These are phyloP conservation scores for Metarhizium robertsii DNA, from an alignment of 2,329 filamentous ascomycete genomes.

Conservation along the genomic window DNA sequence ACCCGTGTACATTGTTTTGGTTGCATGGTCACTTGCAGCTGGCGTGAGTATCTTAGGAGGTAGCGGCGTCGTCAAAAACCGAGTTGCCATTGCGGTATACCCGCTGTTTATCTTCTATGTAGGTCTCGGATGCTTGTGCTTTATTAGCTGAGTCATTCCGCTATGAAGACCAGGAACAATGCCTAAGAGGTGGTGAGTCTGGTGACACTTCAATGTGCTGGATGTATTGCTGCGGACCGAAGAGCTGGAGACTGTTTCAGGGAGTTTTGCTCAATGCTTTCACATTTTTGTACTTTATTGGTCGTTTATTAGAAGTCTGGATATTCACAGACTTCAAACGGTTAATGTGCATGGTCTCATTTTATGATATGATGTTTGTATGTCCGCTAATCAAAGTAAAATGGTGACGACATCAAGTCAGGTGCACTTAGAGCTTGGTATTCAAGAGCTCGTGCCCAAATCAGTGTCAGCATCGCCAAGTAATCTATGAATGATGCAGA, in stretches of 20 bases:
- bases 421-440: neutral
- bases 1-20: slow-evolving; percentile 80
- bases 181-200: neutral
- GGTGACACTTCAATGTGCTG: neutral
- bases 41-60: slow-evolving; percentile 94
- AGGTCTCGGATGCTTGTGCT: slow-evolving; percentile 86
- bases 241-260: neutral
- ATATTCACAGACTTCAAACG: neutral
- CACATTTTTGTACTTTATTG: neutral
- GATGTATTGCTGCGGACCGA: neutral
- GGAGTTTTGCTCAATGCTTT: neutral
- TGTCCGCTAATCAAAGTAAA: neutral
- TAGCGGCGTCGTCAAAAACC: slow-evolving; percentile 89
- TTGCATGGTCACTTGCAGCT: slow-evolving; percentile 88
- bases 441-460: neutral
- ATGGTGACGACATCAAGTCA: neutral
- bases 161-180: neutral
- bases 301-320: neutral
- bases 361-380: neutral
- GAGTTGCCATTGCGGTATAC: slow-evolving; percentile 88
- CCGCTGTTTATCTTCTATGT: slow-evolving; percentile 94
- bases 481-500: no score
- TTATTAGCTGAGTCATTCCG: slow-evolving; percentile 63
- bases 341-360: neutral
- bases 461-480: no score